Base-by-base conservation (phyloP, 192 early-diverging fungal species). In the Lunasporangiospora selenospora region DNA sequence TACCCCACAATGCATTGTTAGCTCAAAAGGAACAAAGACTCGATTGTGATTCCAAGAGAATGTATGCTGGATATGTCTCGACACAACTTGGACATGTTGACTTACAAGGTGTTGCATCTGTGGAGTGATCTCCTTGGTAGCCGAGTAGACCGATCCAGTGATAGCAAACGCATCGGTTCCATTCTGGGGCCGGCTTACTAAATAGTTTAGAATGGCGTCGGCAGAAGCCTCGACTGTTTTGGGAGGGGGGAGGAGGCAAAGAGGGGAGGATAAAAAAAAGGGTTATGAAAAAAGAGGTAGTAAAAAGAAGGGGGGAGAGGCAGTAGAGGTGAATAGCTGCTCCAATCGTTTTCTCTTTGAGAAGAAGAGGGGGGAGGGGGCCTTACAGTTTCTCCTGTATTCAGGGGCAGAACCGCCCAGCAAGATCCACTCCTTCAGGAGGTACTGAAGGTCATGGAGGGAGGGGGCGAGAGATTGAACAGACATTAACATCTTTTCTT, bases 351-450 rank as follows among this genome's bases (percentile, higher is more conserved):
- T n/a, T n/a, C n/a, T n/a, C n/a, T n/a, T n/a, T n/a, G n/a, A n/a
- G n/a, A n/a, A n/a, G n/a, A n/a, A n/a, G n/a, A n/a, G n/a, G n/a
- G n/a, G n/a, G n/a, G n/a, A n/a, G n/a, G n/a, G n/a, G n/a, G n/a
- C n/a, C n/a, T 21, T 36, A 63, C 55, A 59, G 53, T 58, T 59
- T 42, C 26, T 45, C 30, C 44, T 16, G 58, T 62, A 60, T 11
- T 65, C 37, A 19, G 49, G 38, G 18, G 52, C 4, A 6, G 46
- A 33, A 36, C 65, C 65, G 8, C 43, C 65, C 16, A 67, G 58
- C n/a, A 70, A 53, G 1, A 83, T 56, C 45, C 73, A 80, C 51
- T 77, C 62, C 43, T 85, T 83, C 10, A 82, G 60, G 13, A 85
- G 26, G 53, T 85, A 85, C 62, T 81, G n/a, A n/a, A n/a, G n/a